Conservation (phyloP, 169 alveolate species). For the Eimeria necatrix region DNA sequence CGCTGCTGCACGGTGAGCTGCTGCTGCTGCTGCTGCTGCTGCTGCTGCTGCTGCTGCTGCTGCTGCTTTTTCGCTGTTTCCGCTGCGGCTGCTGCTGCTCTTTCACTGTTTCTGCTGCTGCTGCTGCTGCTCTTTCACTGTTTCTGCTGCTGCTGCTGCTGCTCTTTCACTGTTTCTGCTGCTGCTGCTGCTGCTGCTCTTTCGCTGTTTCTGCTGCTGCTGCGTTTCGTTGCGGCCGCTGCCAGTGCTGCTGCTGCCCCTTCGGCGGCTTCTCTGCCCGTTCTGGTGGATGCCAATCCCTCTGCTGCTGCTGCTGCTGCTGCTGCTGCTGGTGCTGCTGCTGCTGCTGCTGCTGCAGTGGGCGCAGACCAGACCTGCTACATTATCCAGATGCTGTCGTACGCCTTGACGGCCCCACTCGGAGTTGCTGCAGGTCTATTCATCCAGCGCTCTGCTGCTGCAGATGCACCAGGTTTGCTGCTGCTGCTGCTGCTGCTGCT, state of each 20-base stretch:
- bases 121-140: background rate
- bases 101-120: no score
- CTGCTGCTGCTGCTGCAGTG: slow-evolving; percentile 59
- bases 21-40: background rate
- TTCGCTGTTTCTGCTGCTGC: background rate
- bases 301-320: background rate
- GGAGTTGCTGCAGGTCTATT: slow-evolving; percentile 58
- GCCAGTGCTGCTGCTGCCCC: slow-evolving; percentile 1
- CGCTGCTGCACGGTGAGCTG: slow-evolving; percentile 64
- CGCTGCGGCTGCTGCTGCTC: no score
- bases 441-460: background rate
- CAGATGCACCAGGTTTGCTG: background rate
- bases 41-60: background rate
- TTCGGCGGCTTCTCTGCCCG: background rate
- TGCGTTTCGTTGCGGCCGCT: background rate
- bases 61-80: background rate
- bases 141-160: background rate
- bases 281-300: background rate
- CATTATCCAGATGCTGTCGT: slow-evolving; percentile 64
- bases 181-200: background rate
- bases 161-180: background rate
- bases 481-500: slow-evolving; percentile 61
- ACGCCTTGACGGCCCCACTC: slow-evolving; percentile 62
- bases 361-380: background rate
- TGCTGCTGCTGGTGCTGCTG: slow-evolving; percentile 19